Evolutionary conservation across 1,139 yeast species (phyloP), one percentile per base, ranked within the genome.

Genomic region (Saccharomyces hybrid): DNA sequence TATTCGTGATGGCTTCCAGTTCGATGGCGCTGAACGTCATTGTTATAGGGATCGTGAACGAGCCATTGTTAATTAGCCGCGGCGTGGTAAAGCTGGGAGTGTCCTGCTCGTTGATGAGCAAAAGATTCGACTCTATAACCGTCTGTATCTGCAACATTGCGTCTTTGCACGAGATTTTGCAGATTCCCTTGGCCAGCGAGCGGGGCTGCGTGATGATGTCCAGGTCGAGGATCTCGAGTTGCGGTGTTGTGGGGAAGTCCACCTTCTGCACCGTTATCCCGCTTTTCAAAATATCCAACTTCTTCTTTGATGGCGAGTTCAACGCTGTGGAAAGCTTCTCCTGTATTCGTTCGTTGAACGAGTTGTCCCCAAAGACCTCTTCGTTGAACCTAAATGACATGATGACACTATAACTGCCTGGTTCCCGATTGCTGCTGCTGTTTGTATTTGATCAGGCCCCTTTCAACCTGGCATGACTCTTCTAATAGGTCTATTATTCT

Each of bases 1-100:
- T 61, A 54, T 70, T 69, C 5, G 69, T 63, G 23, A 70, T 70
- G 4, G 72, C 70, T 51, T 70, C 72, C 44, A 70, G 57, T 32
- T 63, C 62, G 38, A 68, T 67, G 26, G 64, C 61, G 23, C 63
- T 63, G 56, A 70, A 70, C 4, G 67, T 65, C 67, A 70, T 67
- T 2, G 68, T 67, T 4, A 70, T 69, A 3, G 73, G 73, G 9
- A 70, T 64, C n/a, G 63, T 61, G 50, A 70, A 69, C 1, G 72
- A 69, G 48, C 67, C 67, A 56, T 68, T 69, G 28, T 66, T 65
- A 30, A 68, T 64, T 56, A 70, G 57, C 6, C 61, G 61, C 11
- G 72, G 73, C 8, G 65, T 65, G 4, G 67, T 61, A 52, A 70
- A 70, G 25, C 50, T 52, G 11, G 71, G 71, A 5, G 65, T 61